phyloP scores from a whole-genome alignment of 768 basidiomycete genomes.

The Russula emetica region DNA sequence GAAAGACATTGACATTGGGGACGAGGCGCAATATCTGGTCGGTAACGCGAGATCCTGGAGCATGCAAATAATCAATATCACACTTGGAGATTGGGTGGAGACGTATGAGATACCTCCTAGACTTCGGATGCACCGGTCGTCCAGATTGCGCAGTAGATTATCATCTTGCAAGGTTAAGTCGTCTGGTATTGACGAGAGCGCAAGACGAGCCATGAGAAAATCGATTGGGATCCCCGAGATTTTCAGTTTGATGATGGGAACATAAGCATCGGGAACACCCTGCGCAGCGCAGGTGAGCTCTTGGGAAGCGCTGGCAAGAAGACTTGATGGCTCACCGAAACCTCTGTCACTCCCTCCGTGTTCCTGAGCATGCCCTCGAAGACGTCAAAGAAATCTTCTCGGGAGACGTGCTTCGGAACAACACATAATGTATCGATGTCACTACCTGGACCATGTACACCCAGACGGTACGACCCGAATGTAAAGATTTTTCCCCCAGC shows the following conservation, averaged over 20 bases:
- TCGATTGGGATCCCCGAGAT: conserved; percentile 91
- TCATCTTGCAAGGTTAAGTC: conserved; percentile 88
- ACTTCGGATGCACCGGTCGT: conserved; percentile 93
- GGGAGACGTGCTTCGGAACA: conserved; percentile 91
- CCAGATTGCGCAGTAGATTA: conserved; percentile 84
- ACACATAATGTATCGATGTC: conserved; percentile 99
- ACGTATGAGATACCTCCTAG: conserved; percentile 61
- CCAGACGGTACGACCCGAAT: conserved; percentile 96
- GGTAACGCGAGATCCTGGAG: conserved; percentile 84
- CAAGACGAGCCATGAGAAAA: conserved; percentile 87
- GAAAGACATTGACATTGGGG: conserved; percentile 90
- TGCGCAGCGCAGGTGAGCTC: conserved; percentile 34
- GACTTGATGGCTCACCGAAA: conserved; percentile 53
- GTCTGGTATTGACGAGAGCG: conserved; percentile 84
- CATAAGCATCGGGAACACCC: conserved; percentile 96
- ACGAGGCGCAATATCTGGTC: conserved; percentile 94
- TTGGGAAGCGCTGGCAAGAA: background rate
- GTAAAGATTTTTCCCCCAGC: conserved; percentile 99
- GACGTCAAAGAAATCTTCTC: conserved; percentile 92
- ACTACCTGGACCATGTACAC: conserved; percentile 91
- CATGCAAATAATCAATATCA: conserved; percentile 14
- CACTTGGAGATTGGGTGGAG: background rate
- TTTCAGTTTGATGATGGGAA: conserved; percentile 90
- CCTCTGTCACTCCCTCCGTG: conserved; percentile 78
- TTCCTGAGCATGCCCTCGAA: conserved; percentile 88